These are phyloP conservation scores for Backusella australiensis DNA, from an alignment of 192 early-diverging fungal genomes.

Conservation along the genomic window DNA sequence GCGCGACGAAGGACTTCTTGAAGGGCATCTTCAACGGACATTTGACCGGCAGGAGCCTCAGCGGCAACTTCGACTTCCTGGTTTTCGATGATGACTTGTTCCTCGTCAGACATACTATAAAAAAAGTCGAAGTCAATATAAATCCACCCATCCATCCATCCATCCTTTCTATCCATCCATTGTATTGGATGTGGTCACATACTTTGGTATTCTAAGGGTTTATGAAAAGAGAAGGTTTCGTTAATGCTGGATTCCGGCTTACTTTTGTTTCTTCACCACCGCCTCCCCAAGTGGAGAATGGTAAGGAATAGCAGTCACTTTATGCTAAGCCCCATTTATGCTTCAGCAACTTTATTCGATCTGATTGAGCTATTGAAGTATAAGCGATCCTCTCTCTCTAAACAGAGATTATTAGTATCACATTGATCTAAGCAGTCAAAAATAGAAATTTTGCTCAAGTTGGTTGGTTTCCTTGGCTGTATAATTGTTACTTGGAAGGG, in stretches of 20 bases:
- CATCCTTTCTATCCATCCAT: background rate
- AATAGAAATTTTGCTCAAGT: no score
- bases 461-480: no score
- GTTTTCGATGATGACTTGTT: conserved; percentile 46
- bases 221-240: conserved; percentile 6
- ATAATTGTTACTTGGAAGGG: no score
- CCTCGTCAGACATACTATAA: conserved; percentile 37
- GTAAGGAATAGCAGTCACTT: background rate
- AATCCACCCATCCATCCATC: background rate
- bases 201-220: conserved; percentile 7
- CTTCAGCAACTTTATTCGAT: background rate
- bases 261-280: background rate
- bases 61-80: conserved; percentile 54
- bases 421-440: no score
- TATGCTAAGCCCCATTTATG: background rate
- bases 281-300: background rate
- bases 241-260: background rate
- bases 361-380: no score
- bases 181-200: background rate
- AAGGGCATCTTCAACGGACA: conserved; percentile 95
- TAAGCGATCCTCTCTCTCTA: no score
- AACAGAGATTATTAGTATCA: no score
- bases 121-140: background rate
- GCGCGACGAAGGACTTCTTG: conserved; percentile 96
- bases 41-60: conserved; percentile 55